Evolutionary conservation across 352 stramenopile genomes (phyloP), one percentile per base, ranked within the genome.

Genomic region (Albugo laibachii): DNA sequence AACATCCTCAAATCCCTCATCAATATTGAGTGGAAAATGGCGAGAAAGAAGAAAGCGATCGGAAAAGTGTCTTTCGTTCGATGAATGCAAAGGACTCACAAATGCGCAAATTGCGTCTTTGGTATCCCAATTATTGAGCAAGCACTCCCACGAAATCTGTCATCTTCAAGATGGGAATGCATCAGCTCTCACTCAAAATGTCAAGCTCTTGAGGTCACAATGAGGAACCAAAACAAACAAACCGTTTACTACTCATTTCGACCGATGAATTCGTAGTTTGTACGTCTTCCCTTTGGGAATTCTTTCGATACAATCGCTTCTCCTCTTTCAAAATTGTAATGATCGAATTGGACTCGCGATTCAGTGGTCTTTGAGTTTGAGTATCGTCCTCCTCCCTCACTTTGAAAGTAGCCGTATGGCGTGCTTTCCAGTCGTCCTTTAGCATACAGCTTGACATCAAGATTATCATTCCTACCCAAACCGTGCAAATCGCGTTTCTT

Each of bases 321-420:
- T 0, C 65, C 71, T 2, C 52, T 60, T 48, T 80, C 74, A 15
- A 83, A 58, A 50, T 78, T 57, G 61, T 86, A 83, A 39, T 83
- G 74, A 46, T 86, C 69, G 5, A 81, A 49, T n/a, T 66, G 66
- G 18, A 83, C 65, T 20, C 54, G 66, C 19, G 74, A 87, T 69
- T 74, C 34, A 59, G 66, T 15, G 60, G 57, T 50, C 75, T 63
- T 0, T 56, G 48, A 48, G 52, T 72, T 13, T 61, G 52, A 3
- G 38, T 10, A 19, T 8, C 20, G 0, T 58, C 66, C 45, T 54
- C 72, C 49, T 53, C 69, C 69, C 83, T 83, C 63, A 83, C 77
- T 52, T 83, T 86, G 65, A 63, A 86, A 86, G 49, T 84, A 87
- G 8, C 74, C 74, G 49, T 86, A 83, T 38, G 71, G 71, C 12